Percentiles rank a stretch among this genome's conserved stretches.
Conservation (phyloP, 768 basidiomycete species). For the Boletus edulis region DNA sequence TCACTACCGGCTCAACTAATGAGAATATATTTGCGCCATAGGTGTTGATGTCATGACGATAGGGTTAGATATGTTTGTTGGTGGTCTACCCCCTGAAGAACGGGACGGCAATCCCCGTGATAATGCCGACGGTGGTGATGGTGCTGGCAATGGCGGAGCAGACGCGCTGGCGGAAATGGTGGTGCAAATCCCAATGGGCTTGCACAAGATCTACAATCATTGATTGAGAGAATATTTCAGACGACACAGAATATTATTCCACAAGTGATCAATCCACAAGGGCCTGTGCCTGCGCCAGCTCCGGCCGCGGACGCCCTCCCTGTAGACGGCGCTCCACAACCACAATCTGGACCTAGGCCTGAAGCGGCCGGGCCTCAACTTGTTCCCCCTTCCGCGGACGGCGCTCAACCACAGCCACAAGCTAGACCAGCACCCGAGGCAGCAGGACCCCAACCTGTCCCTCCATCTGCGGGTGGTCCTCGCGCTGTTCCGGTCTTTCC, state of each 20-base stretch:
- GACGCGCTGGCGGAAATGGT: constrained; percentile 18
- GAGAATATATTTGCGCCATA: constrained; percentile 5
- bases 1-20: constrained; percentile 19
- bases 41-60: constrained; percentile 35
- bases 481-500: constrained; percentile 16
- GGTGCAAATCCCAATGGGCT: constrained; percentile 17
- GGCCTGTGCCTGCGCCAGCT: not conserved
- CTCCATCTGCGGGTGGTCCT: constrained; percentile 5
- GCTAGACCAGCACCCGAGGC: constrained; percentile 2
- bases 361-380: constrained; percentile 5
- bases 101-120: constrained; percentile 9
- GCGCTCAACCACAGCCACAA: constrained; percentile 10
- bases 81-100: constrained; percentile 13
- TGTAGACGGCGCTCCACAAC: not conserved
- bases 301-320: not conserved
- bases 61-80: constrained; percentile 41
- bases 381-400: not conserved
- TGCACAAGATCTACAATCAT: constrained; percentile 23
- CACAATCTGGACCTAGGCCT: constrained; percentile 3
- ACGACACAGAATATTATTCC: constrained; percentile 26
- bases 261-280: constrained; percentile 19
- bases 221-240: constrained; percentile 27
- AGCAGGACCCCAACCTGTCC: not conserved
- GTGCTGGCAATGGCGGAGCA: not conserved
- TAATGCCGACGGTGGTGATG: constrained; percentile 3